Conservation (phyloP, 257 asterid species). For the Fraxinus americana region DNA sequence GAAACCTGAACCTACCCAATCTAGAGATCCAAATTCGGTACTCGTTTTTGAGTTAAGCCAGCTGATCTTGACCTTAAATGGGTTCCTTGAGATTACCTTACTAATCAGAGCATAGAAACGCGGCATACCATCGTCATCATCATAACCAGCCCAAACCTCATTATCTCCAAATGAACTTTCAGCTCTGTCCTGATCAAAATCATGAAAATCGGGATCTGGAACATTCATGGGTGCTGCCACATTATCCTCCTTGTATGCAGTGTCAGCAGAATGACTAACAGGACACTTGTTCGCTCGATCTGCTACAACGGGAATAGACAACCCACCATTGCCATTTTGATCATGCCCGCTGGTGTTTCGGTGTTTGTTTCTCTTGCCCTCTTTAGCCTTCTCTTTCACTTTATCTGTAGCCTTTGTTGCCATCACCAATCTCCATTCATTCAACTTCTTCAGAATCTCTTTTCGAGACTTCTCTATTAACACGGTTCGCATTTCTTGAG, state of each 20-base stretch:
- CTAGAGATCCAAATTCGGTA: constrained; percentile 57
- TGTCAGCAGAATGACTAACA: constrained; percentile 34
- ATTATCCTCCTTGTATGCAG: constrained; percentile 20
- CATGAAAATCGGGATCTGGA: constrained; percentile 86
- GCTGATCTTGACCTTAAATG: constrained; percentile 68
- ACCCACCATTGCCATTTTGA: constrained; percentile 40
- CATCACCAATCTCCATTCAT: constrained; percentile 30
- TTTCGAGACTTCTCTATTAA: constrained; percentile 19
- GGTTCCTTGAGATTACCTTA: constrained; percentile 64
- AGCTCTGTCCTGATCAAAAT: constrained; percentile 67
- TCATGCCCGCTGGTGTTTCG: constrained; percentile 23
- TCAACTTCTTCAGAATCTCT: constrained; percentile 36
- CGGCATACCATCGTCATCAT: constrained; percentile 81
- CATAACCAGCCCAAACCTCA: constrained; percentile 91
- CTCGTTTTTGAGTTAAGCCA: constrained; percentile 78
- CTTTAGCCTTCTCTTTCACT: constrained; percentile 21
- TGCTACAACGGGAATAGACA: constrained; percentile 28
- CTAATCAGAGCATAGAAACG: constrained; percentile 73
- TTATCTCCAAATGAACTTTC: constrained; percentile 65
- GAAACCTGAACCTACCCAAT: constrained; percentile 79
- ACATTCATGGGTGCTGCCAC: constrained; percentile 57
- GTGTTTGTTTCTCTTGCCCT: constrained; percentile 4
- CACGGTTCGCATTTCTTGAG: constrained; percentile 14
- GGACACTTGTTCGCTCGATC: constrained; percentile 30
- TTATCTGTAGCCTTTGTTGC: constrained; percentile 7